These are phyloP conservation scores for Clarkia xantiana DNA, from an alignment of 345 rosid species.

Conservation along the genomic window DNA sequence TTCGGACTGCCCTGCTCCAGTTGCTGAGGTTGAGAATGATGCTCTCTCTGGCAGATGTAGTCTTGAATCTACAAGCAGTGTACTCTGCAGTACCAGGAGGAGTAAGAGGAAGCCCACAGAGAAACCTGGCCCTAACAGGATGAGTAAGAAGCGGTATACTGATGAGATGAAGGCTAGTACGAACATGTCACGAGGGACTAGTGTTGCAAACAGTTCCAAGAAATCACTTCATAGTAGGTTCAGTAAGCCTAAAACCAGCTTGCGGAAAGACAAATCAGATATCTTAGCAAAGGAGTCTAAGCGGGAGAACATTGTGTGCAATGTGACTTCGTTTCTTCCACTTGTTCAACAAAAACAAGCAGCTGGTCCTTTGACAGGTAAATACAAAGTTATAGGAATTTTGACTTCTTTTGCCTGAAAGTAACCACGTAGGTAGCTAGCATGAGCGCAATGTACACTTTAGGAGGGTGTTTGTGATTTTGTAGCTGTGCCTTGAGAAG, in stretches of 20 bases:
- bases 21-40: conserved; percentile 26
- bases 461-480: too few relatives aligned
- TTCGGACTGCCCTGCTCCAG: conserved; percentile 24
- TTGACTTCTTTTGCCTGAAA: not conserved
- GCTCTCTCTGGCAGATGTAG: conserved; percentile 26
- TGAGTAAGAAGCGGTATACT: conserved; percentile 30
- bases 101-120: conserved; percentile 26
- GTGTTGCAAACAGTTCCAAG: conserved; percentile 19
- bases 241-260: conserved; percentile 39
- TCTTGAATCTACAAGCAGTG: conserved; percentile 47
- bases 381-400: not conserved
- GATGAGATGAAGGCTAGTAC: conserved; percentile 33
- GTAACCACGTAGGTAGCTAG: too few relatives aligned
- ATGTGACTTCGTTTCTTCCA: conserved; percentile 65
- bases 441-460: too few relatives aligned
- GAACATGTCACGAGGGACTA: conserved; percentile 15
- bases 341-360: conserved; percentile 71
- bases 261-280: conserved; percentile 24
- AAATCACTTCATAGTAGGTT: conserved; percentile 35
- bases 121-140: conserved; percentile 25
- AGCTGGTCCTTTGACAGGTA: conserved; percentile 50
- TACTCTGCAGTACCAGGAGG: conserved; percentile 27
- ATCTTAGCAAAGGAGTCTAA: conserved; percentile 33
- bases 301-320: conserved; percentile 62
- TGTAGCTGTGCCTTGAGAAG: too few relatives aligned